A percentile compares a stretch with the other conserved stretches of the same genome.
Conservation (phyloP, 129 eudicot genomes). For the Flaveria brownii region DNA sequence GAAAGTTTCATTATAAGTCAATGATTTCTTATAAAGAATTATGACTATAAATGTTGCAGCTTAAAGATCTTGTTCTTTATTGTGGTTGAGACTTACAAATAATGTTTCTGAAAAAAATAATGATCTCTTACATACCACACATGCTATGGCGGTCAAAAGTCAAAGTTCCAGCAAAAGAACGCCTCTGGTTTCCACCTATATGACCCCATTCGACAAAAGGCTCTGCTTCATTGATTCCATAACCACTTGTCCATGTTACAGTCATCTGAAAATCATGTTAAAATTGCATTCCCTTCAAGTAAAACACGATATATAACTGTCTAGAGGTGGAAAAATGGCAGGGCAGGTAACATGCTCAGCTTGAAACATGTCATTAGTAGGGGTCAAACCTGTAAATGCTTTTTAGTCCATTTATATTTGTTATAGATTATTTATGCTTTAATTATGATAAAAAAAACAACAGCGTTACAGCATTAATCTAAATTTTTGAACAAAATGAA, state of each 20-base stretch:
- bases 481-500: neutral
- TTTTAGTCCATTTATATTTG: neutral
- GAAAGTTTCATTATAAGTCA: slow-evolving; percentile 2
- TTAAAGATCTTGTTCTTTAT: neutral
- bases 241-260: slow-evolving; percentile 93
- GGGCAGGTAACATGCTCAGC: neutral
- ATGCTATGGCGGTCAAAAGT: slow-evolving; percentile 65
- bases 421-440: neutral
- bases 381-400: neutral
- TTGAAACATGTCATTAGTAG: neutral
- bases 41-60: neutral
- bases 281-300: slow-evolving; percentile 9
- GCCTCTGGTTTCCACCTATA: slow-evolving; percentile 42
- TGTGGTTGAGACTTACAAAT: neutral
- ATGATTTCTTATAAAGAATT: neutral
- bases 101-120: slow-evolving; percentile 3
- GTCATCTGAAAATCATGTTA: slow-evolving; percentile 55
- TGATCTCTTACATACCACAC: slow-evolving; percentile 60
- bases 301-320: neutral
- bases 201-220: slow-evolving; percentile 80
- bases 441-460: neutral
- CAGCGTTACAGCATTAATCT: neutral
- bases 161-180: slow-evolving; percentile 60
- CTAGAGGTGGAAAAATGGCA: neutral
- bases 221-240: slow-evolving; percentile 58